Percentiles rank a stretch among this genome's conserved stretches.
Evolutionary conservation across 1,284 basidiomycete species (phyloP).

Genomic region (Puccinia novopanici): DNA sequence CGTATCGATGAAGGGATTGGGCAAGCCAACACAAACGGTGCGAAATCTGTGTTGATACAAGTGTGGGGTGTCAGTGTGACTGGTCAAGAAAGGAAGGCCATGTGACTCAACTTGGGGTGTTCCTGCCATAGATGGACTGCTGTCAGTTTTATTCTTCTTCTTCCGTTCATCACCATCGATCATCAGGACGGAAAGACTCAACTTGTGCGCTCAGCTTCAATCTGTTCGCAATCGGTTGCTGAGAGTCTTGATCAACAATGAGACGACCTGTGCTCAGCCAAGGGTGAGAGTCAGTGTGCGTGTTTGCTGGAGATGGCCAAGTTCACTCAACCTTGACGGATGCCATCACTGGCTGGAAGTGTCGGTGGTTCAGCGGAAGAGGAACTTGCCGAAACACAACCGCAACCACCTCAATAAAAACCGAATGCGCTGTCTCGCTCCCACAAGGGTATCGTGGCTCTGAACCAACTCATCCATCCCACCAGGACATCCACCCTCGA

Average conservation of each 20-base stretch:
- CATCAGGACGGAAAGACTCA: neutral
- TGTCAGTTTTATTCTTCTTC: too few species aligned
- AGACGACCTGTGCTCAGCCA: slow-evolving; percentile 6
- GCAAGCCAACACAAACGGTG: slow-evolving; percentile 35
- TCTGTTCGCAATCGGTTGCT: slow-evolving; percentile 43
- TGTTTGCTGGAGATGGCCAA: neutral
- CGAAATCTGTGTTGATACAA: slow-evolving; percentile 12
- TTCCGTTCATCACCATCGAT: too few species aligned
- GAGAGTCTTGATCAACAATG: slow-evolving; percentile 37
- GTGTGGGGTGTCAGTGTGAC: too few species aligned
- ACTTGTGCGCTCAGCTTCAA: slow-evolving; percentile 33
- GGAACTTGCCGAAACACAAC: too few species aligned
- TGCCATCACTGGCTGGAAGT: neutral
- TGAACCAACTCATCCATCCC: neutral
- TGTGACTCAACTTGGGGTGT: slow-evolving; percentile 21
- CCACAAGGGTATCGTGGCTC: neutral
- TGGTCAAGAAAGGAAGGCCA: neutral
- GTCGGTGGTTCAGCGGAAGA: neutral
- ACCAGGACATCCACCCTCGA: neutral
- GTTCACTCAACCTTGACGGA: neutral
- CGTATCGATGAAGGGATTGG: slow-evolving; percentile 45
- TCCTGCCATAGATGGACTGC: too few species aligned
- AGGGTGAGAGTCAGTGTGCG: neutral
- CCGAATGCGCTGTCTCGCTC: neutral
- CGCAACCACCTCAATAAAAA: neutral